Evolutionary conservation across 495 filamentous ascomycete species (phyloP).

Genomic region (Neurospora sp.): DNA sequence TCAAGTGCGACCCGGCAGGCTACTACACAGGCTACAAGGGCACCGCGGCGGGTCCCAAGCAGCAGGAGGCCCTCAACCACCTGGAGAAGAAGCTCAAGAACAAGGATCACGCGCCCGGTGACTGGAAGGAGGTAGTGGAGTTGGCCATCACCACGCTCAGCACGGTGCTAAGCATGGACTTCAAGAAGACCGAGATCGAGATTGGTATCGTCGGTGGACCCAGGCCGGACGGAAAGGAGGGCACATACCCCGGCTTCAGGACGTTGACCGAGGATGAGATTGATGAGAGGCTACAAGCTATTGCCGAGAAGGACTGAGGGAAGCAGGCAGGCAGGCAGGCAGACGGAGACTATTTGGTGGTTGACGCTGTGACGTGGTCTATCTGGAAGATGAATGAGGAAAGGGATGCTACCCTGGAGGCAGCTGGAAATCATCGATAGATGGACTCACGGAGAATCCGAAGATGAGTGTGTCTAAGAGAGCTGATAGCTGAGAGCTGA

Average conservation of each 20-base stretch:
- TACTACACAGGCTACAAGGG: constrained; percentile 99
- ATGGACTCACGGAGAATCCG: not conserved
- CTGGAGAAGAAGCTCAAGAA: constrained; percentile 99
- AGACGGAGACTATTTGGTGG: not conserved
- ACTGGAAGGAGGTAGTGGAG: constrained; percentile 97
- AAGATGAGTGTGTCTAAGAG: not conserved
- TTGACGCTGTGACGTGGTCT: constrained; percentile 4
- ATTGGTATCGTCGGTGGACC: constrained; percentile 92
- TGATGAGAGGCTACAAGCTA: constrained; percentile 93
- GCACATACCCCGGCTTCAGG: constrained; percentile 67
- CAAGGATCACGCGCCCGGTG: constrained; percentile 87
- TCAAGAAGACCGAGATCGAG: constrained; percentile 98
- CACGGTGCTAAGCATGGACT: constrained; percentile 94
- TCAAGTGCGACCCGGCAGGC: constrained; percentile 95
- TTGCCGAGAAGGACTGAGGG: constrained; percentile 89
- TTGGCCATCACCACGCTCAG: constrained; percentile 88
- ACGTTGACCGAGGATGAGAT: constrained; percentile 95
- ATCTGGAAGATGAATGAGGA: constrained; percentile 3
- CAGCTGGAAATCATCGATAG: not conserved
- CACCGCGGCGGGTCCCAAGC: constrained; percentile 91
- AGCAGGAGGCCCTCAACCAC: constrained; percentile 94
- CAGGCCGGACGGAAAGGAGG: constrained; percentile 65
- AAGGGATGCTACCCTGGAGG: constrained; percentile 8
- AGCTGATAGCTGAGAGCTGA: not conserved
- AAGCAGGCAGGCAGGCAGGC: not conserved